A percentile compares a stretch with the other conserved stretches of the same genome.
These are phyloP conservation scores for Xanthoceras sorbifolium DNA, from an alignment of 345 rosid species.

Conservation along the genomic window DNA sequence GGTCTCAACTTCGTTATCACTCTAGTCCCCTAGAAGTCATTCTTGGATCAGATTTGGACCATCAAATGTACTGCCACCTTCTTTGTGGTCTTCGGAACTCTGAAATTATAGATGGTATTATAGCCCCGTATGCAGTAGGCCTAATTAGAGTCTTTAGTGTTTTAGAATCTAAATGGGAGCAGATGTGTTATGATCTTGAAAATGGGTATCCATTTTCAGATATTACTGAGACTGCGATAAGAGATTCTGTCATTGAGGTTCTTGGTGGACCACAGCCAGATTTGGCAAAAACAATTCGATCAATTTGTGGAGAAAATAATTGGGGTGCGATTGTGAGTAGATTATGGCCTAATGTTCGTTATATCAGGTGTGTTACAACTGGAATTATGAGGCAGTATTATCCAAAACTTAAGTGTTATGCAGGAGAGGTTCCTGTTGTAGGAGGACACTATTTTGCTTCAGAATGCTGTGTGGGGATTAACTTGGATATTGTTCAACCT, in stretches of 20 bases:
- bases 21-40: slow-evolving; percentile 46
- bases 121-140: slow-evolving; percentile 43
- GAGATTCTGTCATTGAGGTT: slow-evolving; percentile 36
- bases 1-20: slow-evolving; percentile 22
- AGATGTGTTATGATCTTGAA: slow-evolving; percentile 47
- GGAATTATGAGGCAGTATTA: slow-evolving; percentile 58
- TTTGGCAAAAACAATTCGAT: slow-evolving; percentile 36
- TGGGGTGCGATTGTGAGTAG: slow-evolving; percentile 50
- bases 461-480: slow-evolving; percentile 47
- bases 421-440: slow-evolving; percentile 41
- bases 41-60: slow-evolving; percentile 38
- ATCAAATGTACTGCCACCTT: slow-evolving; percentile 54
- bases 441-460: slow-evolving; percentile 59
- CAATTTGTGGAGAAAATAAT: slow-evolving; percentile 32
- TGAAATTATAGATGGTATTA: slow-evolving; percentile 42
- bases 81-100: slow-evolving; percentile 47
- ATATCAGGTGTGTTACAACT: slow-evolving; percentile 43
- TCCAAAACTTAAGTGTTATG: slow-evolving; percentile 42
- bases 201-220: slow-evolving; percentile 37
- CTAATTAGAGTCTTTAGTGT: slow-evolving; percentile 32
- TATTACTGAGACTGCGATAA: slow-evolving; percentile 35
- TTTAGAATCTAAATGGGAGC: slow-evolving; percentile 48
- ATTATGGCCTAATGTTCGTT: slow-evolving; percentile 52
- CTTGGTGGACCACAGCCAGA: slow-evolving; percentile 49
- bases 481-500: slow-evolving; percentile 43